Conservation (phyloP, 2,329 filamentous ascomycete genomes). For the Alternaria sp. region DNA sequence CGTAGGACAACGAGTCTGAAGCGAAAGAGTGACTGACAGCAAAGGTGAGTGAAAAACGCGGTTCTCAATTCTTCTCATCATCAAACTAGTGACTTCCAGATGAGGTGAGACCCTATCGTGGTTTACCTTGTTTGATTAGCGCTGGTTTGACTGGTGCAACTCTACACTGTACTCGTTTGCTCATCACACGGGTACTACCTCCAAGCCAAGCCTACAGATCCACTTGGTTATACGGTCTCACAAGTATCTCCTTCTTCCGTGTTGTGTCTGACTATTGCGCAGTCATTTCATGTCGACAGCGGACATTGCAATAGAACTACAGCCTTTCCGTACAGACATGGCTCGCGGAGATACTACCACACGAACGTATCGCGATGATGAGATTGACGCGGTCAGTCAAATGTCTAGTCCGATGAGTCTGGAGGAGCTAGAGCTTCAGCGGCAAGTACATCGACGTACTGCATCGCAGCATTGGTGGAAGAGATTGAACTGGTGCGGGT, state of each 20-base stretch:
- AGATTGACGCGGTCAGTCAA: conserved; percentile 16
- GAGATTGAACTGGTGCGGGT: conserved; percentile 1
- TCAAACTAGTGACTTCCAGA: not conserved
- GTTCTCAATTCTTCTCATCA: not conserved
- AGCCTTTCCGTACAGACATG: conserved; percentile 4
- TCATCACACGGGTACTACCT: not conserved
- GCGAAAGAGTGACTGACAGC: not conserved
- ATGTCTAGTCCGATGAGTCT: conserved; percentile 5
- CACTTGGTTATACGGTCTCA: not conserved
- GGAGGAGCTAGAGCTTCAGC: conserved; percentile 5
- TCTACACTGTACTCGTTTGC: not conserved
- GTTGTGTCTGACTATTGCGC: not conserved
- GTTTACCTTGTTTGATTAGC: not conserved
- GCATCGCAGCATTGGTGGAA: conserved; percentile 4
- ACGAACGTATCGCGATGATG: conserved; percentile 13
- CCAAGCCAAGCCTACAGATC: not conserved
- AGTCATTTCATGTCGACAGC: conserved; percentile 2
- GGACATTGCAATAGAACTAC: conserved; percentile 6
- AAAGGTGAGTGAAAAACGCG: not conserved
- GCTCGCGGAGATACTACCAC: not conserved
- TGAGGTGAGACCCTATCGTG: not conserved
- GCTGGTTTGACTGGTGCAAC: not conserved
- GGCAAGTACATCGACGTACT: conserved; percentile 11
- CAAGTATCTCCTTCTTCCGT: not conserved
- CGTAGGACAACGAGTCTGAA: not conserved